Conservation (phyloP, 2,329 filamentous ascomycete species). For the Blastomyces gilchristii region DNA sequence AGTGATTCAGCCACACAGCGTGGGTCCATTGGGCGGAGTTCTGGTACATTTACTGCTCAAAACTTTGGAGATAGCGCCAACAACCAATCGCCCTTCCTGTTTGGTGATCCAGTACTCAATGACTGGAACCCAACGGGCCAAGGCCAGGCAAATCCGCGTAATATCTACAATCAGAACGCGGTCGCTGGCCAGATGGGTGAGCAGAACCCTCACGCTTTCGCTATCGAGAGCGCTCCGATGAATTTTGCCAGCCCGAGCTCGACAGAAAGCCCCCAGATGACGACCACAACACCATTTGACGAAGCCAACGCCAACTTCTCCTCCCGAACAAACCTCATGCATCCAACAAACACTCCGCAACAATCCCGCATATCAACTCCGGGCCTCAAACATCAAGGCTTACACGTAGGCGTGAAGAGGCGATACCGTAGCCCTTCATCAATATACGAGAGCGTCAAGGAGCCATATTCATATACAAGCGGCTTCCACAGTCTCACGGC, state of each 20-base stretch:
- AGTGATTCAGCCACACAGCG: constrained; percentile 48
- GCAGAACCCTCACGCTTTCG: constrained; percentile 47
- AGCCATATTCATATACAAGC: constrained; percentile 82
- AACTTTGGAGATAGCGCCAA: constrained; percentile 39
- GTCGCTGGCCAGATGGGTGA: constrained; percentile 35
- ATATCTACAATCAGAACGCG: constrained; percentile 30
- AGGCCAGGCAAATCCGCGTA: constrained; percentile 17
- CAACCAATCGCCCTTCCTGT: constrained; percentile 36
- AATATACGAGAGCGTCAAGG: constrained; percentile 80
- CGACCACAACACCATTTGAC: constrained; percentile 33
- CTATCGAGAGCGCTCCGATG: constrained; percentile 49
- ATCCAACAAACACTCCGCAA: constrained; percentile 25
- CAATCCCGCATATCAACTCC: constrained; percentile 34
- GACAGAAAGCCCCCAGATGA: constrained; percentile 43
- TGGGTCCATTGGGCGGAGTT: constrained; percentile 38
- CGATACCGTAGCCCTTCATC: constrained; percentile 62
- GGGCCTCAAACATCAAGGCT: constrained; percentile 33
- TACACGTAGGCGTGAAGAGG: constrained; percentile 36
- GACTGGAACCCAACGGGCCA: constrained; percentile 32
- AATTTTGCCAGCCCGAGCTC: constrained; percentile 50
- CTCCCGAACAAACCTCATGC: constrained; percentile 19
- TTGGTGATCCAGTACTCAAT: constrained; percentile 36
- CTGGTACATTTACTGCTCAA: constrained; percentile 29
- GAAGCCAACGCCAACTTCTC: constrained; percentile 23
- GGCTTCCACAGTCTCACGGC: constrained; percentile 83